Evolutionary conservation across 2,329 filamentous ascomycete genomes (phyloP).

Genomic region (Xylaria sp.): DNA sequence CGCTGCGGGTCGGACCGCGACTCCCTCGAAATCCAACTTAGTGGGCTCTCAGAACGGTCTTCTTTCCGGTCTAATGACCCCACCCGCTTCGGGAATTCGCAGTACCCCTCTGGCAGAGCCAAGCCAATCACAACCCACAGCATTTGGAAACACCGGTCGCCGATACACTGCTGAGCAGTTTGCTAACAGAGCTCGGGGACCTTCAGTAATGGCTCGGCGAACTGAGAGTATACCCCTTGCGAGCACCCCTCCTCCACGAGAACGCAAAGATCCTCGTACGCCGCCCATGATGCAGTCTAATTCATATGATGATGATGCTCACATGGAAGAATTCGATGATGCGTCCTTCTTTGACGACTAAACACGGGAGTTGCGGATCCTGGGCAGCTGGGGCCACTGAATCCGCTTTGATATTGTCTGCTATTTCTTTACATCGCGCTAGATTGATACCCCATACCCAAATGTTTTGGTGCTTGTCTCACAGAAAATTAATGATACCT

Average conservation of each 20-base stretch:
- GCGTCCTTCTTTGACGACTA: constrained; percentile 67
- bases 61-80: constrained; percentile 84
- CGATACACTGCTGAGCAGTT: constrained; percentile 64
- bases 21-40: constrained; percentile 68
- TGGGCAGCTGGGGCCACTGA: constrained; percentile 12
- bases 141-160: constrained; percentile 69
- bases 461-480: constrained; percentile 29
- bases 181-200: constrained; percentile 52
- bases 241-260: constrained; percentile 57
- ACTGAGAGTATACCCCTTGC: constrained; percentile 54
- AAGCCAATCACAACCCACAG: constrained; percentile 64
- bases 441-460: constrained; percentile 42
- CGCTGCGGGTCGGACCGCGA: constrained; percentile 56
- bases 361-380: constrained; percentile 20
- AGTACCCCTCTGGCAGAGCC: constrained; percentile 63
- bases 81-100: constrained; percentile 80
- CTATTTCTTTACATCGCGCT: constrained; percentile 38
- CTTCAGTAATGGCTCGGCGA: constrained; percentile 50
- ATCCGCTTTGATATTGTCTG: constrained; percentile 39
- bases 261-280: constrained; percentile 60
- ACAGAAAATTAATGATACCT: constrained; percentile 36
- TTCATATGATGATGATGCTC: constrained; percentile 70
- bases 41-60: constrained; percentile 65
- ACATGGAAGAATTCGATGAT: constrained; percentile 68
- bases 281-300: constrained; percentile 70